Conservation (phyloP, 768 basidiomycete genomes). For the Psilocybe cyanescens region DNA sequence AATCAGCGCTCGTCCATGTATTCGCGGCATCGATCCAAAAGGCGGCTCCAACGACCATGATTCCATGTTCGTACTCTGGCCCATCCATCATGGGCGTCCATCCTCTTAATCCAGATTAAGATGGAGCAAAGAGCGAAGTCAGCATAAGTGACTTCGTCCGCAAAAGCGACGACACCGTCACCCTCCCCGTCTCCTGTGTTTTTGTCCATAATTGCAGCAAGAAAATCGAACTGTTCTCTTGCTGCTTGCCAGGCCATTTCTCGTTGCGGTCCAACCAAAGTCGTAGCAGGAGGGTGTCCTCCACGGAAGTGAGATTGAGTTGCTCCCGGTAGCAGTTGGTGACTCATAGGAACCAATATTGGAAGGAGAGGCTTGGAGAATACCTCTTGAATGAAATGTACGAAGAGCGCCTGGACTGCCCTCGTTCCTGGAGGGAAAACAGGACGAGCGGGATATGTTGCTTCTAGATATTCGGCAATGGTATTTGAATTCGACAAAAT, state of each 20-base stretch:
- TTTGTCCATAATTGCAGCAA: conserved; percentile 70
- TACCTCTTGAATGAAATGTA: conserved; percentile 68
- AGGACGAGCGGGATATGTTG: conserved; percentile 67
- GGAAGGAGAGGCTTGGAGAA: conserved; percentile 68
- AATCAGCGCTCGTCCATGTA: conserved; percentile 62
- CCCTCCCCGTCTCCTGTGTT: conserved; percentile 67
- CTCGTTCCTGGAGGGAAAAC: conserved; percentile 73
- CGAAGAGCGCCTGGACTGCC: conserved; percentile 70
- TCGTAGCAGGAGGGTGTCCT: conserved; percentile 17
- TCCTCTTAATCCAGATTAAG: conserved; percentile 74
- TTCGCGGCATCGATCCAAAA: conserved; percentile 63
- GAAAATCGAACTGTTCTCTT: conserved; percentile 67
- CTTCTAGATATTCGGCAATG: conserved; percentile 77
- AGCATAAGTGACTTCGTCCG: conserved; percentile 68
- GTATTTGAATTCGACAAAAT: conserved; percentile 61
- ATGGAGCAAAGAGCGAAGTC: conserved; percentile 77
- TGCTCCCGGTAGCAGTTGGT: conserved; percentile 60
- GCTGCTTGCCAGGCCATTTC: conserved; percentile 70
- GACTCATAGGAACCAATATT: conserved; percentile 72
- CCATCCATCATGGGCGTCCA: conserved; percentile 79
- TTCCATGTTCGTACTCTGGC: conserved; percentile 70
- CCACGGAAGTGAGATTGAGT: conserved; percentile 54
- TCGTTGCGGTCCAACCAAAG: conserved; percentile 44
- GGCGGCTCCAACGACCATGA: conserved; percentile 64
- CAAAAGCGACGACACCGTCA: conserved; percentile 67